Evolutionary conservation across 2,329 filamentous ascomycete genomes (phyloP).

Genomic region (Fusarium abutilonis): DNA sequence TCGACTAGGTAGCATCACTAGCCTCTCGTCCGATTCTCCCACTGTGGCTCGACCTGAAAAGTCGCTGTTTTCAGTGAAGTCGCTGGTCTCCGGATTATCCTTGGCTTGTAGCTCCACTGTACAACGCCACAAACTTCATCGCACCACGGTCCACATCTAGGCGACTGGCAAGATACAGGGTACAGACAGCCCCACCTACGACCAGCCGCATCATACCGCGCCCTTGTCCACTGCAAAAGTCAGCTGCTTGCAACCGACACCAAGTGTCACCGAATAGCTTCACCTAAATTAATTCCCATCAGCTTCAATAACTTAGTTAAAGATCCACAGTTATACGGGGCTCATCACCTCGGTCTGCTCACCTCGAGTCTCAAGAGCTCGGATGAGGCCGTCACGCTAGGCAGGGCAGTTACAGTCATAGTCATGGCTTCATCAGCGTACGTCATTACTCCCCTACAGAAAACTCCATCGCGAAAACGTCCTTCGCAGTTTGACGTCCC

Average conservation of each 20-base stretch:
- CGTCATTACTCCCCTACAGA: conserved; percentile 40
- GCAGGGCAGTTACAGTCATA: neutral
- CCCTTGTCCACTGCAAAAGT: conserved; percentile 21
- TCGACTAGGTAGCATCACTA: conserved; percentile 13
- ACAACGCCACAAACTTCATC: conserved; percentile 28
- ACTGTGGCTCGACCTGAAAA: conserved; percentile 19
- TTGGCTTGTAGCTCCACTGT: conserved; percentile 25
- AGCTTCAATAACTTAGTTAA: conserved; percentile 5
- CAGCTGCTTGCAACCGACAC: conserved; percentile 22
- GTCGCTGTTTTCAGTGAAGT: conserved; percentile 32
- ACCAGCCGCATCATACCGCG: conserved; percentile 1
- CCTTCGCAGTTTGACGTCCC: conserved; percentile 9
- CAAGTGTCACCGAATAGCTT: conserved; percentile 38
- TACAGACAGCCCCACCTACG: too few relatives aligned
- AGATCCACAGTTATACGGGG: conserved; percentile 39
- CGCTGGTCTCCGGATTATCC: conserved; percentile 10
- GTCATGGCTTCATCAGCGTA: conserved; percentile 47
- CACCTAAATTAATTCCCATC: conserved; percentile 29
- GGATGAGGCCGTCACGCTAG: conserved; percentile 44
- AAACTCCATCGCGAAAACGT: conserved; percentile 32
- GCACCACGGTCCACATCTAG: conserved; percentile 8
- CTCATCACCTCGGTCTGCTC: conserved; percentile 40
- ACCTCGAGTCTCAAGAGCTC: conserved; percentile 36
- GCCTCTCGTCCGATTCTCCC: conserved; percentile 1
- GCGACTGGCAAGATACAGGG: conserved; percentile 4